Conservation (phyloP, 495 filamentous ascomycete genomes). For the Neurospora sp. region DNA sequence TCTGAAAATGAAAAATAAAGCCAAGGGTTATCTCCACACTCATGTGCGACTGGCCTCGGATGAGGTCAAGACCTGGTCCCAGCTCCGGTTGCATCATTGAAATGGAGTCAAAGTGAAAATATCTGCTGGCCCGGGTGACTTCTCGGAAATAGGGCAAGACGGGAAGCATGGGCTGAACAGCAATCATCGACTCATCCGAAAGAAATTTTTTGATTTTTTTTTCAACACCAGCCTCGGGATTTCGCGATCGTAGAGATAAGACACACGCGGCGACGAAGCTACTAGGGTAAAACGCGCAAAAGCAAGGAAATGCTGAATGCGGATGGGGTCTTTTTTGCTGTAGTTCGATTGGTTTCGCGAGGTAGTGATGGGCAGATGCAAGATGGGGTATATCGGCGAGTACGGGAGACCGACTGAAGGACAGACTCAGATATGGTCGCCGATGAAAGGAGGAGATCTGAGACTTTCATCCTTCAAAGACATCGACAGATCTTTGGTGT, state of each 20-base stretch:
- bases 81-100: neutral
- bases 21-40: neutral
- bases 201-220: neutral
- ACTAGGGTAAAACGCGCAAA: neutral
- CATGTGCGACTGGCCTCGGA: neutral
- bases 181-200: neutral
- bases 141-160: neutral
- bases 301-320: neutral
- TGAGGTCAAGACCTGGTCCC: neutral
- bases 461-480: neutral
- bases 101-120: neutral
- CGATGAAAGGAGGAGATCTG: neutral
- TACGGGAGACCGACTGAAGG: neutral
- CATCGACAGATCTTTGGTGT: neutral
- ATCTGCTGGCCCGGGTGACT: neutral
- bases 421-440: neutral
- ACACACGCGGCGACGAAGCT: neutral
- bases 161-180: neutral
- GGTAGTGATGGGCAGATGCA: neutral
- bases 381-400: neutral
- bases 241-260: neutral
- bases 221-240: neutral
- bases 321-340: neutral
- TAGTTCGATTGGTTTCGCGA: neutral
- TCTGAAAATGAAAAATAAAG: neutral